Conservation (phyloP, 495 filamentous ascomycete species). For the Baudoinia panamericana region DNA sequence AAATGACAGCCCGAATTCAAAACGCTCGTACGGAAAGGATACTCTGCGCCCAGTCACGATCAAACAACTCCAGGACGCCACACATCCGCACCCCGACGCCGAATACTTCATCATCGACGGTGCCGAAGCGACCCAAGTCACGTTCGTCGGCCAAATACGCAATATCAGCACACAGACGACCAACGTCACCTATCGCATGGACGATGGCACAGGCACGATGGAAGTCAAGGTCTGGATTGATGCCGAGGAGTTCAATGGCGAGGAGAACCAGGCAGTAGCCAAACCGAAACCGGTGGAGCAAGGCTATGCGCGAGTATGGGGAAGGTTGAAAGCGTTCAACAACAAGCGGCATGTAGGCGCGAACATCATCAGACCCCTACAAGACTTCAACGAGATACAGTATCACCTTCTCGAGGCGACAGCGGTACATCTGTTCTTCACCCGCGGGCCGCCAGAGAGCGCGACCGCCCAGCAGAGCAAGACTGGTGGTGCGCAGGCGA, state of each 20-base stretch:
- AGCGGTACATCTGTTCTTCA: slow-evolving; percentile 72
- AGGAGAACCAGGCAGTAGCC: slow-evolving; percentile 19
- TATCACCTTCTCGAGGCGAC: slow-evolving; percentile 83
- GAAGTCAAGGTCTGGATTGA: slow-evolving; percentile 93
- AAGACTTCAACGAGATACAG: slow-evolving; percentile 80
- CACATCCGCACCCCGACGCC: slow-evolving; percentile 57
- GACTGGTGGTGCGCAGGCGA: background rate
- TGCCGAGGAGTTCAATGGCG: slow-evolving; percentile 28
- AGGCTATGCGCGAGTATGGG: slow-evolving; percentile 70
- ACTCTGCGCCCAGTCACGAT: slow-evolving; percentile 86
- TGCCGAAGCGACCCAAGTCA: slow-evolving; percentile 50
- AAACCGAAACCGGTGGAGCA: slow-evolving; percentile 47
- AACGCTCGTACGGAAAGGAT: slow-evolving; percentile 39
- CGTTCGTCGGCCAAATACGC: slow-evolving; percentile 80
- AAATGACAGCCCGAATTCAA: slow-evolving; percentile 25
- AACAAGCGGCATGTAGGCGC: slow-evolving; percentile 68
- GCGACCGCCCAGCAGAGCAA: slow-evolving; percentile 16
- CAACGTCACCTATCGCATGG: slow-evolving; percentile 80
- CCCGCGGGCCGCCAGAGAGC: slow-evolving; percentile 50
- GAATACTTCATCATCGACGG: slow-evolving; percentile 64
- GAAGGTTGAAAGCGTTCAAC: slow-evolving; percentile 61
- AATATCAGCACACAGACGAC: slow-evolving; percentile 75
- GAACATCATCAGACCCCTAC: slow-evolving; percentile 64
- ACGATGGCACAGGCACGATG: slow-evolving; percentile 85
- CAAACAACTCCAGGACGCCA: slow-evolving; percentile 77